Evolutionary conservation across 805 yeast species (phyloP), one percentile per base, ranked within the genome.

Genomic region (Kuraishia capsulata): DNA sequence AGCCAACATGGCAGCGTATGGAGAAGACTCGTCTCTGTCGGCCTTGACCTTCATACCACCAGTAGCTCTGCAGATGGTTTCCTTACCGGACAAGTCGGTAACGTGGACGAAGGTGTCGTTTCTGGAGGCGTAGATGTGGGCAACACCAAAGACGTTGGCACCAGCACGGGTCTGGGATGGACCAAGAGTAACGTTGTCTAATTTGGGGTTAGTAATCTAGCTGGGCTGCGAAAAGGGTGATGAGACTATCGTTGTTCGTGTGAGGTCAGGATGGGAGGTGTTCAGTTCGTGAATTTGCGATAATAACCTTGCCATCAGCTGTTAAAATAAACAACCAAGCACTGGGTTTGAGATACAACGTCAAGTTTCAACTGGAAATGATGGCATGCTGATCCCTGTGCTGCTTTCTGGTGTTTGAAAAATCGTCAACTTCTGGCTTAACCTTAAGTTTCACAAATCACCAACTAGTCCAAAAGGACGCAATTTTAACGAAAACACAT

Each of bases 21-120:
- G 98, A 56, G 98, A 86, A 50, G 97, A 90, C 81, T 92, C 98
- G 71, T 94, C 99, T 79, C 97, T 87, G 79, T 92, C 99, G 63
- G 98, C 98, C 82, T 92, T 92, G 72, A 92, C 99, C 81, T 92
- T 92, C 98, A 92, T 92, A 76, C 98, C 99, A 81, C 99, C 99
- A 65, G 98, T 92, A 61, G 92, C 96, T 78, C 97, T 88, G 78
- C 96, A 81, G 66, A 92, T 90, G 76, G 99, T 92, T 78, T 94
- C 99, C 74, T 90, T 92, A 74, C 98, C 99, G 62, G 97, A 86
- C 60, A 89, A 77, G 79, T 92, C 99, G 62, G 99, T 92, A 61
- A 92, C 92, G 72, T 92, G 99, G 61, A 92, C 99, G 76, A 92
- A 92, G 53, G 99, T 92, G 78, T 92, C 99, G 84, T 92, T 92